These are phyloP conservation scores for Myrica gale DNA, from an alignment of 306 rosid genomes.

Conservation along the genomic window DNA sequence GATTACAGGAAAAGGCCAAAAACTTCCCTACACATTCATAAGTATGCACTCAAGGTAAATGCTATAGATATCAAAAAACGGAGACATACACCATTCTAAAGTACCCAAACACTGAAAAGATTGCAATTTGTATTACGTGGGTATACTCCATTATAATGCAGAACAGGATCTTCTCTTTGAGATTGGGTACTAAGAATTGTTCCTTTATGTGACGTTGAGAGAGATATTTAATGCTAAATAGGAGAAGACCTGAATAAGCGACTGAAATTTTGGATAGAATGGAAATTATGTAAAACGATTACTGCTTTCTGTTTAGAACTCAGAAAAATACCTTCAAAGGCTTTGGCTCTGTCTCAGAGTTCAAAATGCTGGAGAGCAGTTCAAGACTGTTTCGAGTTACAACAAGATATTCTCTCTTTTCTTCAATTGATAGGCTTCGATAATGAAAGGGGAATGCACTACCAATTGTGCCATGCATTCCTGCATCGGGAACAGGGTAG, in stretches of 20 bases:
- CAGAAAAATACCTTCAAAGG: slow-evolving; percentile 55
- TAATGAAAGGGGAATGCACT: slow-evolving; percentile 35
- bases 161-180: not conserved
- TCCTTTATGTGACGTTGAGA: slow-evolving; percentile 1
- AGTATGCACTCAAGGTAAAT: not conserved
- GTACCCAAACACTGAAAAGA: slow-evolving; percentile 14
- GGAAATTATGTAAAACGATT: slow-evolving; percentile 5
- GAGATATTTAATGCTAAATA: not conserved
- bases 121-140: not conserved
- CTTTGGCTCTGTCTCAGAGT: slow-evolving; percentile 63
- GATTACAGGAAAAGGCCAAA: not conserved
- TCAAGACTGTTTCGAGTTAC: slow-evolving; percentile 78
- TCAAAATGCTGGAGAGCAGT: slow-evolving; percentile 64
- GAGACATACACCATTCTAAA: not conserved
- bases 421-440: slow-evolving; percentile 49
- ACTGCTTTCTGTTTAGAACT: not conserved
- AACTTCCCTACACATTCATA: not conserved
- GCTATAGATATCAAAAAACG: not conserved
- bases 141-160: not conserved
- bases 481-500: slow-evolving; percentile 55
- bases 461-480: slow-evolving; percentile 32
- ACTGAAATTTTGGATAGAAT: slow-evolving; percentile 11
- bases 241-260: slow-evolving; percentile 2
- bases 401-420: slow-evolving; percentile 62
- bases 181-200: no score